Base-by-base conservation (phyloP, 805 yeast species). In the Peterozyma toletana region DNA sequence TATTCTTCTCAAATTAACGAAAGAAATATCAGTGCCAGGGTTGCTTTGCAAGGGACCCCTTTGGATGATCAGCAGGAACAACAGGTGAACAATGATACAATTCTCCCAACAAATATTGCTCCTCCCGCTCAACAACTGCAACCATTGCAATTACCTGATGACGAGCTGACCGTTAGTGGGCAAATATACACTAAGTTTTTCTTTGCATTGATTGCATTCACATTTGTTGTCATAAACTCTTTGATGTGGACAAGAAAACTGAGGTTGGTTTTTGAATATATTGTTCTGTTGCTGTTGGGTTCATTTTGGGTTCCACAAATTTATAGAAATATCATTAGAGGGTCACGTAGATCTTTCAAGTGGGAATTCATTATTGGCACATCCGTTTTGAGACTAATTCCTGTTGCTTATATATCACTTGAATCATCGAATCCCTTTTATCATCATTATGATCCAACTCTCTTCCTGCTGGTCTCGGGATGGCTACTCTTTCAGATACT, bases 301-400 rank as follows among this genome's bases (percentile, higher is more conserved):
- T 84, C 95, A 1, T 82, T 76, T 52, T 89, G 96, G 96, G 51
- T 86, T 13, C 96, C 97, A 1, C 98, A 90, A 60, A 82, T 86
- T 37, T 80, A 80, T 52, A 71, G 96, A 57, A 87, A 88, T 57
- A 76, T 81, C 2, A 58, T 80, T 29, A 72, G 86, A 42, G 91
- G 90, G 16, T 70, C 80, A 44, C 70, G 87, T 44, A 70, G 76
- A 44, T 78, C 85, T 3, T 77, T 88, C 49, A 63, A 71, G 33
- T 86, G 95, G 90, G 78, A 75, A 48, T 90, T 85, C 52, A 74
- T 88, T n/a, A 21, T 81, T 9, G 86, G 89, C 0, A 77, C 85
- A 0, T 76, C 88, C 0, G 34, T 77, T 2, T 60, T 85, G 9
- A 66, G 96, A 48, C 54, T 82, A 2, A 30, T 73, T 1, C 96